Percentiles rank a stretch among this genome's conserved stretches.
Conservation (phyloP, 225 moss, liverwort and hornwort species). For the Physcomitrium patens region DNA sequence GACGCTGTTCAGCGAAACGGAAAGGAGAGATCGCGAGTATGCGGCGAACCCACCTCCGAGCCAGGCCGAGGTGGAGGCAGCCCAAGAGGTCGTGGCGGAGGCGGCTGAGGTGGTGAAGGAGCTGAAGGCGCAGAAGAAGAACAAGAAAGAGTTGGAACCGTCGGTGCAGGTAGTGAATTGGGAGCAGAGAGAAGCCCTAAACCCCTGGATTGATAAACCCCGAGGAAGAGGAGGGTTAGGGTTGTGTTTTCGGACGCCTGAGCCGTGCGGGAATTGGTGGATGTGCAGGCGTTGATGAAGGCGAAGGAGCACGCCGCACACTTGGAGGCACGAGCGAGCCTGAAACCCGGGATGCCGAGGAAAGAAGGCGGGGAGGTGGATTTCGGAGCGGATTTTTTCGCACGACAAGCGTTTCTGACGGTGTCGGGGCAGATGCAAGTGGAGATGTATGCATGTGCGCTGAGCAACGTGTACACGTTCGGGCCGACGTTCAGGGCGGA, state of each 20-base stretch:
- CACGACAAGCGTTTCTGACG: constrained; percentile 84
- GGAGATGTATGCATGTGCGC: constrained; percentile 86
- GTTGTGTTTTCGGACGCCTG: neutral
- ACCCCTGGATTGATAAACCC: constrained; percentile 13
- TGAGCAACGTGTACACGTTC: constrained; percentile 93
- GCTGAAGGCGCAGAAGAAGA: constrained; percentile 64
- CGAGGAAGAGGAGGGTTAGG: neutral
- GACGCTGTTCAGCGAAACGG: constrained; percentile 73
- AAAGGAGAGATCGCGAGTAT: constrained; percentile 61
- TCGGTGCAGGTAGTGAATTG: constrained; percentile 44
- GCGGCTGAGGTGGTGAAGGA: constrained; percentile 49
- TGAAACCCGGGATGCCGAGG: constrained; percentile 75
- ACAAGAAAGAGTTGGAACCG: constrained; percentile 52
- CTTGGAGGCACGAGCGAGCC: constrained; percentile 46
- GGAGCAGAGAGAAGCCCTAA: neutral
- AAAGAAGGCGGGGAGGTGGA: constrained; percentile 78
- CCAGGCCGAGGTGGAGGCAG: constrained; percentile 44
- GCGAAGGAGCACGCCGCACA: constrained; percentile 48
- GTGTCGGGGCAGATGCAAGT: constrained; percentile 97
- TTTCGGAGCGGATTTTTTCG: constrained; percentile 80
- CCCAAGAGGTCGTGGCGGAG: constrained; percentile 40
- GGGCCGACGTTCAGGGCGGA: constrained; percentile 97
- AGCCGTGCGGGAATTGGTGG: neutral
- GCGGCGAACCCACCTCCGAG: constrained; percentile 57
- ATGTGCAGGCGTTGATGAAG: constrained; percentile 50